Evolutionary conservation across 169 alveolate species (phyloP).

Genomic region (Toxoplasma gondii): DNA sequence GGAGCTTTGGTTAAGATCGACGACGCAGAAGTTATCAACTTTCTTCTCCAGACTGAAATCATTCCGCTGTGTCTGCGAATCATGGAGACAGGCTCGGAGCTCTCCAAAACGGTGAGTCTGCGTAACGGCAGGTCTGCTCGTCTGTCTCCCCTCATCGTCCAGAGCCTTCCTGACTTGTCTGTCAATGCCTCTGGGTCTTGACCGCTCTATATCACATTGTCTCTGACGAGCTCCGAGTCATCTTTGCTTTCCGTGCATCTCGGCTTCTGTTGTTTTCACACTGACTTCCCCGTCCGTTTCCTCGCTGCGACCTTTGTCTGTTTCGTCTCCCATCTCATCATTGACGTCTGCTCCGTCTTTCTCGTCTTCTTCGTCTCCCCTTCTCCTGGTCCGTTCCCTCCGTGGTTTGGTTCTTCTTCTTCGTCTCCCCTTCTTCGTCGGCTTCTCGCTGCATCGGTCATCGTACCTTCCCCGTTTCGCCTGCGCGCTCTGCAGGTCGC

Average conservation of each 20-base stretch:
- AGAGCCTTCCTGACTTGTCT: neutral
- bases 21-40: constrained; percentile 96
- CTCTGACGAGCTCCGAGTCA: too few relatives aligned
- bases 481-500: constrained; percentile 84
- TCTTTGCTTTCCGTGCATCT: too few relatives aligned
- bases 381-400: neutral
- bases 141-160: neutral
- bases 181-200: neutral
- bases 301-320: neutral
- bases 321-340: neutral
- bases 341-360: neutral
- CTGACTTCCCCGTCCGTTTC: too few relatives aligned
- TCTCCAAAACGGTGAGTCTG: constrained; percentile 82
- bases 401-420: neutral
- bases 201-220: neutral
- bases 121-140: neutral
- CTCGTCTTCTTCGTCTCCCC: neutral
- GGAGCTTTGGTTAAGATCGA: constrained; percentile 99
- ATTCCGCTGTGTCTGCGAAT: constrained; percentile 98
- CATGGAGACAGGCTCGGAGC: constrained; percentile 99
- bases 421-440: neutral
- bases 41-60: constrained; percentile 96
- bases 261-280: too few relatives aligned
- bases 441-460: neutral
- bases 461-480: neutral